Percentiles rank a stretch among this genome's conserved stretches.
phyloP scores from a whole-genome alignment of 257 asterid species.

The Solanum chaucha region DNA sequence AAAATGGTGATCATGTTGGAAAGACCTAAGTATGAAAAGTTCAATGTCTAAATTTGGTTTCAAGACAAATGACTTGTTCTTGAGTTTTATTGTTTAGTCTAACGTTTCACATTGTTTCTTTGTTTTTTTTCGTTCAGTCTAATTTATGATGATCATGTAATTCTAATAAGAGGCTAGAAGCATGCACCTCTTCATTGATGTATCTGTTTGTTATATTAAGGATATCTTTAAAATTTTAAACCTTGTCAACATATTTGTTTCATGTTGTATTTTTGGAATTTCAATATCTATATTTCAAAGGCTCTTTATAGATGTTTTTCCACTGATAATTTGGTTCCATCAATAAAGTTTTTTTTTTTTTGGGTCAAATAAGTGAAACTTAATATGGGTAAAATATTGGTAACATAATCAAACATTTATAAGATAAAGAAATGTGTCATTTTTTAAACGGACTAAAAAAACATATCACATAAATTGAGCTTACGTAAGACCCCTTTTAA shows the following conservation, averaged over 20 bases:
- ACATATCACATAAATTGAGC: not conserved
- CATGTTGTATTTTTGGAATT: not conserved
- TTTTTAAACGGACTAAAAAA: no score
- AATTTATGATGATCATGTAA: not conserved
- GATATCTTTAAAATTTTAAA: no score
- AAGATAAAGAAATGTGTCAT: not conserved
- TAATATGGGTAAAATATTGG: not conserved
- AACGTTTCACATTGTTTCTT: not conserved
- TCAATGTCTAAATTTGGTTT: not conserved
- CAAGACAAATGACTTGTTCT: not conserved
- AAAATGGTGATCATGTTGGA: conserved; percentile 3
- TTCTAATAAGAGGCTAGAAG: not conserved
- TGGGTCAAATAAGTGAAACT: not conserved
- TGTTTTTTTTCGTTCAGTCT: not conserved
- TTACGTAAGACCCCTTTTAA: not conserved
- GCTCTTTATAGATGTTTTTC: not conserved
- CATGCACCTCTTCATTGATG: no score
- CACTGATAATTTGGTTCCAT: no score
- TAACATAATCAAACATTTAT: not conserved
- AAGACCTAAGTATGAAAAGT: not conserved
- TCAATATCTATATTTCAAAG: not conserved
- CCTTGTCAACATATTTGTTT: no score
- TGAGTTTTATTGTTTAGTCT: not conserved
- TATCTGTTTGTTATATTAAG: no score
- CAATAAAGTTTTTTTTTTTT: not conserved